phyloP scores from a whole-genome alignment of 1,284 basidiomycete species.

The Marasmius sp. region DNA sequence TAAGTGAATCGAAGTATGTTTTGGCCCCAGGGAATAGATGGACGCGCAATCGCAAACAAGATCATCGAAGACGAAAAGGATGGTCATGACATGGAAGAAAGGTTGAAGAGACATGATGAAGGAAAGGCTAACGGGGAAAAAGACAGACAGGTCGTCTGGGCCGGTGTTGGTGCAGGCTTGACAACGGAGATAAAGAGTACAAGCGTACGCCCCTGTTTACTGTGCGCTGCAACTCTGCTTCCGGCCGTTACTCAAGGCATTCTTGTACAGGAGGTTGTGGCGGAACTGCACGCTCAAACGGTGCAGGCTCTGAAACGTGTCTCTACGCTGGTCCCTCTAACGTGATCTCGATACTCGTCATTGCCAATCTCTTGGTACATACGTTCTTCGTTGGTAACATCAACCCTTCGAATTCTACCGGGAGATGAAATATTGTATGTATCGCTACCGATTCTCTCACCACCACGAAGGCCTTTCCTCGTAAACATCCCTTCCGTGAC shows the following conservation, averaged over 20 bases:
- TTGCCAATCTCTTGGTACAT: neutral
- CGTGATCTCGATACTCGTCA: neutral
- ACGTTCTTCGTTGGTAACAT: neutral
- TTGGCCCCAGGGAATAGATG: slow-evolving; percentile 54
- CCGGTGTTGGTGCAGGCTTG: slow-evolving; percentile 17
- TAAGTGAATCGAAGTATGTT: slow-evolving; percentile 37
- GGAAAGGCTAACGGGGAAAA: slow-evolving; percentile 10
- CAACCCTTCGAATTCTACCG: neutral
- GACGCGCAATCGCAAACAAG: slow-evolving; percentile 34
- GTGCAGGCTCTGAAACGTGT: neutral
- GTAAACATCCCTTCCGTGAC: too few species aligned
- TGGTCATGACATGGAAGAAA: slow-evolving; percentile 7
- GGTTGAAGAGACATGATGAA: slow-evolving; percentile 8
- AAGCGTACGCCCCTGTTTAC: neutral
- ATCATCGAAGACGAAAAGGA: slow-evolving; percentile 7
- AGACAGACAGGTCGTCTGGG: slow-evolving; percentile 19
- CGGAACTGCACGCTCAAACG: neutral
- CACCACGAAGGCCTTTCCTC: too few species aligned
- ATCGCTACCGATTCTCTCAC: too few species aligned
- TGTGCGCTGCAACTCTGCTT: neutral
- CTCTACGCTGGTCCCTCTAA: neutral
- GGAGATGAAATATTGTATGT: neutral
- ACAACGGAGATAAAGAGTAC: slow-evolving; percentile 12
- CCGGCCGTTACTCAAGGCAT: neutral
- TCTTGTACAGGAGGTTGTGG: neutral